Percentiles rank a stretch among this genome's conserved stretches.
Conservation (phyloP, 306 rosid genomes). For the Cucumis cinereus region DNA sequence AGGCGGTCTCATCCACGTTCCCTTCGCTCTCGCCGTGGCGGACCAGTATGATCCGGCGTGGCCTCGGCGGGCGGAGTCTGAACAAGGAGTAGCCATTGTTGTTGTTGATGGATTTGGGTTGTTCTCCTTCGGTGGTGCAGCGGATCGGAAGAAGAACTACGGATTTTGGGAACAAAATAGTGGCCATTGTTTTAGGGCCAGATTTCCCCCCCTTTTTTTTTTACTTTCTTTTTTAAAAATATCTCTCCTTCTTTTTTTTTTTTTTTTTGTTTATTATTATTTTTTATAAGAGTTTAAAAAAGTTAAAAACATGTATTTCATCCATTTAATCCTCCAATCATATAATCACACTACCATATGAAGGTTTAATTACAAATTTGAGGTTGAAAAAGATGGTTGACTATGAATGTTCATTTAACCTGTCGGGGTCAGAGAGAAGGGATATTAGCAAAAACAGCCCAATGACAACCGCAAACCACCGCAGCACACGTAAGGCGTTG, state of each 20-base stretch:
- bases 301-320: background rate
- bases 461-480: too few relatives aligned
- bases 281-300: background rate
- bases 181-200: background rate
- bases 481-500: too few relatives aligned
- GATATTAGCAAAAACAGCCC: too few relatives aligned
- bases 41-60: conserved; percentile 72
- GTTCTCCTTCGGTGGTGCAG: background rate
- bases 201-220: too few relatives aligned
- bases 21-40: conserved; percentile 86
- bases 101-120: background rate
- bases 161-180: background rate
- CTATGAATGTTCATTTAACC: too few relatives aligned
- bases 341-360: too few relatives aligned
- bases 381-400: too few relatives aligned
- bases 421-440: too few relatives aligned
- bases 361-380: too few relatives aligned
- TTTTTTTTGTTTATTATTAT: background rate
- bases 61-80: conserved; percentile 43
- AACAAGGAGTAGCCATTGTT: background rate
- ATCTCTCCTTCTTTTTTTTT: too few relatives aligned
- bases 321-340: background rate
- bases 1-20: conserved; percentile 56
- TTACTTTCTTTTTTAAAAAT: background rate
- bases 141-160: background rate